phyloP scores from a whole-genome alignment of 2,329 filamentous ascomycete species.

The Sporothrix dimorphospora region DNA sequence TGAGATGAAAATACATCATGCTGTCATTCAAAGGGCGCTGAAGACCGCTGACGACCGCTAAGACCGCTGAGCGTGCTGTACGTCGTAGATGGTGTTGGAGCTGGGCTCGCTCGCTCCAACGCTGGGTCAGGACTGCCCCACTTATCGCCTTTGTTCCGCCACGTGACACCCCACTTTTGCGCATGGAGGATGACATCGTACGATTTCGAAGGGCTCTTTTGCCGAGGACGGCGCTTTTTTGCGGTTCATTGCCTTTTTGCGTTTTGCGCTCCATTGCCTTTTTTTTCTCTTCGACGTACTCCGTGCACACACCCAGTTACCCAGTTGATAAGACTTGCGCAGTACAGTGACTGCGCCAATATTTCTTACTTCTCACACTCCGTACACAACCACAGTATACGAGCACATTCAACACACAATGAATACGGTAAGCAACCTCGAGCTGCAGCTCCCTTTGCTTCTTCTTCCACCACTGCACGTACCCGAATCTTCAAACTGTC shows the following conservation, averaged over 20 bases:
- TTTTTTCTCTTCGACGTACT: neutral
- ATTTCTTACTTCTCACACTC: neutral
- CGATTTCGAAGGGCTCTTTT: constrained; percentile 2
- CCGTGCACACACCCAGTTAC: neutral
- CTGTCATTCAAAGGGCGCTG: neutral
- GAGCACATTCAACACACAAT: constrained; percentile 24
- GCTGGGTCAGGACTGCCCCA: neutral
- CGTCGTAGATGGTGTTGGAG: too few species aligned
- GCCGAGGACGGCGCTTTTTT: neutral
- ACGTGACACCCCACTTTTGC: constrained; percentile 18
- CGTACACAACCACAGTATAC: neutral
- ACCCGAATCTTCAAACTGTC: too few species aligned
- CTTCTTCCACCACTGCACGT: neutral
- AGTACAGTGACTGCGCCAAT: too few species aligned
- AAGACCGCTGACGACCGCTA: neutral
- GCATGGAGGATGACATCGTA: constrained; percentile 22
- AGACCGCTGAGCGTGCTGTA: too few species aligned
- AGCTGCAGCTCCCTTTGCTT: neutral
- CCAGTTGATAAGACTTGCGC: neutral
- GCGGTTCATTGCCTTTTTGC: neutral
- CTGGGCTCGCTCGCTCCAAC: too few species aligned
- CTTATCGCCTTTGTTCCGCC: neutral
- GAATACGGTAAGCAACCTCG: constrained; percentile 31
- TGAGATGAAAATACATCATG: neutral
- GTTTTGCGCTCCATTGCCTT: neutral